Evolutionary conservation across 331 rosid genomes (phyloP).

Genomic region (Erythrophleum ivorense): DNA sequence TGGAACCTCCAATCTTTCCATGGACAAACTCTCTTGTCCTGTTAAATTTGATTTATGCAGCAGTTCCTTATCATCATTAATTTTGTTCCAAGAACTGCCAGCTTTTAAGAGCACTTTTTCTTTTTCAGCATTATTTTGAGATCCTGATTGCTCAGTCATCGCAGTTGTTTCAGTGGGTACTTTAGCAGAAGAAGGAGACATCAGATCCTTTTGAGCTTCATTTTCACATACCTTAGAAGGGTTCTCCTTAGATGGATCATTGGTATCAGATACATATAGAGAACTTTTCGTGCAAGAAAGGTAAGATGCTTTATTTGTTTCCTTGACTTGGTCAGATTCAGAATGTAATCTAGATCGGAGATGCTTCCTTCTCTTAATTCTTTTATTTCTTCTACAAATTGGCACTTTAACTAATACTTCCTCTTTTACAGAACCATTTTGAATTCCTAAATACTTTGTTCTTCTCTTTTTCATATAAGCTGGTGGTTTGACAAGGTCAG

Average conservation of each 20-base stretch:
- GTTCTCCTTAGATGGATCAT: conserved; percentile 41
- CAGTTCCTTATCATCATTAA: conserved; percentile 42
- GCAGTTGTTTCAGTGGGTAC: conserved; percentile 38
- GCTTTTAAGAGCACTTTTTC: conserved; percentile 45
- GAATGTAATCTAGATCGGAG: conserved; percentile 39
- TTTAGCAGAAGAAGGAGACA: conserved; percentile 36
- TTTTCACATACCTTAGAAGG: conserved; percentile 47
- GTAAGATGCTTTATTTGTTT: conserved; percentile 43
- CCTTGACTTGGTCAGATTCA: conserved; percentile 35
- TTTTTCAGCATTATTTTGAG: conserved; percentile 44
- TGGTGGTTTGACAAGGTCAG: conserved; percentile 38
- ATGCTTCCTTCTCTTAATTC: conserved; percentile 40
- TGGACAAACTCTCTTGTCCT: conserved; percentile 52
- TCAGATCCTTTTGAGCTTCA: conserved; percentile 49
- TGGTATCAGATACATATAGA: conserved; percentile 34
- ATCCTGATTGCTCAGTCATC: conserved; percentile 37
- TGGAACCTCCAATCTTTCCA: conserved; percentile 47
- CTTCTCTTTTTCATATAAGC: conserved; percentile 47
- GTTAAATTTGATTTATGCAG: conserved; percentile 51
- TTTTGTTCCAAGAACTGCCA: conserved; percentile 48
- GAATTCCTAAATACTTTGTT: conserved; percentile 45
- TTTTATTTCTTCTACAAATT: conserved; percentile 47
- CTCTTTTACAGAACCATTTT: conserved; percentile 44
- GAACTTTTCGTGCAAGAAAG: conserved; percentile 42
- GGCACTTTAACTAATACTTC: conserved; percentile 37